These are phyloP conservation scores for Trichoderma gracile DNA, from an alignment of 2,329 filamentous ascomycete species.

Conservation along the genomic window DNA sequence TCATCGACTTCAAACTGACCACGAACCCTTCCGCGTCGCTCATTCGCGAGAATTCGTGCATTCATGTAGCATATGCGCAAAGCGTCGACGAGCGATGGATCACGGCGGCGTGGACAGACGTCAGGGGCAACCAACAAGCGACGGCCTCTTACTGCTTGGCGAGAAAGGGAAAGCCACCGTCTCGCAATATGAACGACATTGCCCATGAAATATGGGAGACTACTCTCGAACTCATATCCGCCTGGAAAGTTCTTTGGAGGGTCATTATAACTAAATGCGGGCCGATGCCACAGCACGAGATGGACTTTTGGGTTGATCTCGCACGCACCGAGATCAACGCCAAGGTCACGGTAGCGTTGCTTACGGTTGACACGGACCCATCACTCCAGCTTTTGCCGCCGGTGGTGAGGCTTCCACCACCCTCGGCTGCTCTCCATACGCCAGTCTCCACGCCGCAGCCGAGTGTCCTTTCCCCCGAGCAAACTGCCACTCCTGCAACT, in stretches of 20 bases:
- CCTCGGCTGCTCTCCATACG: constrained; percentile 55
- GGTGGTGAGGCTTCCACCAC: constrained; percentile 49
- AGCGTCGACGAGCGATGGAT: constrained; percentile 78
- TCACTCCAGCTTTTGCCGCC: constrained; percentile 64
- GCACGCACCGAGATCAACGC: constrained; percentile 54
- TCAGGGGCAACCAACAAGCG: constrained; percentile 70
- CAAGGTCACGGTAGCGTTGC: constrained; percentile 57
- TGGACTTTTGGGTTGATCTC: constrained; percentile 59
- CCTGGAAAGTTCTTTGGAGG: constrained; percentile 73
- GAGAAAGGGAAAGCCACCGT: constrained; percentile 54
- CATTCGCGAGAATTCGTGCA: constrained; percentile 74
- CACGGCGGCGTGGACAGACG: constrained; percentile 79
- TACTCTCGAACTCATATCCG: constrained; percentile 70
- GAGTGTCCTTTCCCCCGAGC: constrained; percentile 61
- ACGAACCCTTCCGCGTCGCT: constrained; percentile 69
- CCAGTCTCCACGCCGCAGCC: constrained; percentile 69
- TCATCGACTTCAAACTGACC: constrained; percentile 73
- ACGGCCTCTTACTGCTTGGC: constrained; percentile 72
- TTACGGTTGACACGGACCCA: constrained; percentile 66
- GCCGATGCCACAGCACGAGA: constrained; percentile 65
- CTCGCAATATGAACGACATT: constrained; percentile 61
- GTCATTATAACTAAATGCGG: constrained; percentile 73
- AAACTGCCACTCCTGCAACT: constrained; percentile 53
- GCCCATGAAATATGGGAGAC: constrained; percentile 76
- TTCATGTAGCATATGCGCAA: constrained; percentile 77